Evolutionary conservation across 495 filamentous ascomycete species (phyloP).

Genomic region (Xylaria grammica): DNA sequence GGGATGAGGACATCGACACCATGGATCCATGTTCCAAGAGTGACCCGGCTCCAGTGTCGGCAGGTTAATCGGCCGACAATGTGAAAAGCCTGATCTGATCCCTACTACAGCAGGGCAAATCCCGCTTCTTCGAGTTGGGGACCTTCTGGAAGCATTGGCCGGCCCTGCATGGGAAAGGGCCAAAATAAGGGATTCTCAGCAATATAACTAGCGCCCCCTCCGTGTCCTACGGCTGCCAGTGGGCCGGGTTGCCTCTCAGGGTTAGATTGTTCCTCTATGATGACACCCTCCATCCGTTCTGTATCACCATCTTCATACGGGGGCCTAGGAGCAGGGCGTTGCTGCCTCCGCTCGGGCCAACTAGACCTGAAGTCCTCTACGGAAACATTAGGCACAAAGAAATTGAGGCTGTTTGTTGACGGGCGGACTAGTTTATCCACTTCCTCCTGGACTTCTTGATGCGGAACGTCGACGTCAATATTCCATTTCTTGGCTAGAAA

Average conservation of each 20-base stretch:
- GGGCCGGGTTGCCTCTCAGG: slow-evolving; percentile 28
- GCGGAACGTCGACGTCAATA: slow-evolving; percentile 51
- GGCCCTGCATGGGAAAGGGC: slow-evolving; percentile 60
- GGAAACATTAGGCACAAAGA: slow-evolving; percentile 54
- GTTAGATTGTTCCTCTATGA: slow-evolving; percentile 19
- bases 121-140: slow-evolving; percentile 51
- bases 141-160: slow-evolving; percentile 54
- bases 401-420: slow-evolving; percentile 53
- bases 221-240: slow-evolving; percentile 3
- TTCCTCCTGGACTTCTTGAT: slow-evolving; percentile 26
- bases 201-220: neutral
- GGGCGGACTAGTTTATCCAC: slow-evolving; percentile 39
- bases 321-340: slow-evolving; percentile 14
- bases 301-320: slow-evolving; percentile 20
- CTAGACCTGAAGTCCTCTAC: slow-evolving; percentile 46
- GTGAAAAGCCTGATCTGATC: neutral
- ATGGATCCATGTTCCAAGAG: neutral
- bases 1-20: slow-evolving; percentile 3
- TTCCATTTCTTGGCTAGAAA: slow-evolving; percentile 63
- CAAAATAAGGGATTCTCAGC: slow-evolving; percentile 57
- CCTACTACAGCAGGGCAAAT: slow-evolving; percentile 45
- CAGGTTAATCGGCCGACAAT: neutral
- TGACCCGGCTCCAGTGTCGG: neutral
- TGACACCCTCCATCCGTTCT: slow-evolving; percentile 33
- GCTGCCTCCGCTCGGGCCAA: slow-evolving; percentile 32